A percentile compares a stretch with the other conserved stretches of the same genome.
phyloP scores from a whole-genome alignment of 352 stramenopile species.

The Phytophthora kernoviae region DNA sequence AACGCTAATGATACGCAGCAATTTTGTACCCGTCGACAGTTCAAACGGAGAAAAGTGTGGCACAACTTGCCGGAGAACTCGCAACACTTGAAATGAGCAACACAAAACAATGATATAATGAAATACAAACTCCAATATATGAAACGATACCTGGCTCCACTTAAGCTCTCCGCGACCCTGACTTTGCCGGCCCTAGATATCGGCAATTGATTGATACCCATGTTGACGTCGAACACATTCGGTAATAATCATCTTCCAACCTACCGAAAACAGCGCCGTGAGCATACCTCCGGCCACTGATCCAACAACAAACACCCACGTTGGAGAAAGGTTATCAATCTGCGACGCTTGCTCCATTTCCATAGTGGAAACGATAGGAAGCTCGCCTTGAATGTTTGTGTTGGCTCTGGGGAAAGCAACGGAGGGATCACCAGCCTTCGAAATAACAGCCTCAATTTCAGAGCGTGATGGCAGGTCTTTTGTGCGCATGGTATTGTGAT shows the following conservation, averaged over 20 bases:
- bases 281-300: constrained; percentile 31
- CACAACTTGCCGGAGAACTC: no score
- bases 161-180: background rate
- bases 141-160: constrained; percentile 1
- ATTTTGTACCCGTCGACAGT: background rate
- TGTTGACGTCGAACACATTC: constrained; percentile 25
- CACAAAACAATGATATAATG: constrained; percentile 3
- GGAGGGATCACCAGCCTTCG: constrained; percentile 4
- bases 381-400: background rate
- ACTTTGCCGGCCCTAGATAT: constrained; percentile 12
- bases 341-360: constrained; percentile 27
- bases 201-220: constrained; percentile 25
- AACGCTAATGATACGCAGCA: no score
- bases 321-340: constrained; percentile 2
- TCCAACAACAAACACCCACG: constrained; percentile 27
- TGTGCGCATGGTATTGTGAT: constrained; percentile 46
- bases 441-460: constrained; percentile 44
- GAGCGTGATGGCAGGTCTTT: constrained; percentile 66
- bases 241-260: constrained; percentile 35
- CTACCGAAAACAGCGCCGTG: constrained; percentile 21
- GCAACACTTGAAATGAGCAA: background rate
- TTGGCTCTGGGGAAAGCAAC: constrained; percentile 6
- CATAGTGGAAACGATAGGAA: background rate
- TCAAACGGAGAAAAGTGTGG: background rate
- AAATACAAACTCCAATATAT: constrained; percentile 6